Evolutionary conservation across 306 rosid genomes (phyloP), one percentile per base, ranked within the genome.

Genomic region (Fragaria vesca): DNA sequence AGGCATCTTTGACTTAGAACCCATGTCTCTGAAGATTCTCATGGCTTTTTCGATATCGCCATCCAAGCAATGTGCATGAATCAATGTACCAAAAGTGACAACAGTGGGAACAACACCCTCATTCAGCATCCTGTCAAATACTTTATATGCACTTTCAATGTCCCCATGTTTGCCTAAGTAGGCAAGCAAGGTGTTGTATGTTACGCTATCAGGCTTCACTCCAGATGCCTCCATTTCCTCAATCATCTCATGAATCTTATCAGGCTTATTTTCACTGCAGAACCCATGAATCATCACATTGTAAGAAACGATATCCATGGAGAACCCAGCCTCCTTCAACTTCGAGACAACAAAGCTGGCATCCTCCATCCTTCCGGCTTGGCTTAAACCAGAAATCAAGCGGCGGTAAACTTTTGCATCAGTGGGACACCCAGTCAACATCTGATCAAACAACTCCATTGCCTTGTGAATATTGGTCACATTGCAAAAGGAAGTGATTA

Each of bases 361-460:
- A 77, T 94, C 93, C 81, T 89, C 88, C 90, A 90, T 86, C 83
- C 94, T 89, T 78, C 97, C 96, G 12, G 93, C 94, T 65, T 50
- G 89, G 76, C 88, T 80, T 86, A 90, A 83, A 78, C 98, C 97
- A 62, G 85, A 83, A 69, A 94, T 90, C 84, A 94, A 83, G 78
- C 89, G 71, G 83, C 88, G 88, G 85, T 86, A 89, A 74, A 83
- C 88, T 26, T 71, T 63, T 16, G 90, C 96, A 74, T 94, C 96
- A 0, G 93, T 78, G 24, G 86, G 76, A 88, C 91, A 82, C 79
- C 89, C 89, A 62, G 81, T 81, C 68, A 82, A 66, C 94, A 92
- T 90, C 81, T 86, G 90, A 7, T 89, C 78, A 73, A 88, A 89
- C 83, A 80, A 80, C 67, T 92, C 83, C 90, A 86, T 81, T 57